Percentiles rank a stretch among this genome's conserved stretches.
phyloP scores from a whole-genome alignment of 2,329 filamentous ascomycete genomes.

The Drechslerella stenobrocha region DNA sequence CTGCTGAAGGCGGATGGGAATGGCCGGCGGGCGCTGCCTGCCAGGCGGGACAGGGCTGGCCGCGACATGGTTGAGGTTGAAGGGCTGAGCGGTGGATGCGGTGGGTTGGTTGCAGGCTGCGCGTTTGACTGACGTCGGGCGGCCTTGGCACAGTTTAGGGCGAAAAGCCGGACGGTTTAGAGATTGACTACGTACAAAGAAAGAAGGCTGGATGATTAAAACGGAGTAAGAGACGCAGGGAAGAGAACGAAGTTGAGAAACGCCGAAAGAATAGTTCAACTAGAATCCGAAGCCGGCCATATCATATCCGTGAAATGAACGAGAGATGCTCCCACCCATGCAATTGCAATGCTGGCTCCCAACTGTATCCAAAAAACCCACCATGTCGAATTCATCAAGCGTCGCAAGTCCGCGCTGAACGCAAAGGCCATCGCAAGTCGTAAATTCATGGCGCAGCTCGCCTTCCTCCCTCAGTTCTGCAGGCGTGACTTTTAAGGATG shows the following conservation, averaged over 20 bases:
- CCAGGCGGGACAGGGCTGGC: constrained; percentile 34
- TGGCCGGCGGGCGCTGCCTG: constrained; percentile 20
- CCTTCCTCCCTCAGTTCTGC: constrained; percentile 7
- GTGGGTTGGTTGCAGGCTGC: too few relatives aligned
- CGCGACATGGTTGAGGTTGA: constrained; percentile 20
- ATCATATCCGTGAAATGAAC: not conserved
- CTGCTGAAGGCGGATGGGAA: constrained; percentile 7
- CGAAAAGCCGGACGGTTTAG: too few relatives aligned
- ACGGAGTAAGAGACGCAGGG: not conserved
- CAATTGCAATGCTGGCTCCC: constrained; percentile 28
- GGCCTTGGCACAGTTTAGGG: too few relatives aligned
- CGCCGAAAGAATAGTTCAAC: not conserved
- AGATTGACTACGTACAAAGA: not conserved
- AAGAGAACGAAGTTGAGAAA: not conserved
- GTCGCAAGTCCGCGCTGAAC: constrained; percentile 2
- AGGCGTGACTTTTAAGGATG: constrained; percentile 34
- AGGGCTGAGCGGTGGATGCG: too few relatives aligned
- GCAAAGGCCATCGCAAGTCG: constrained; percentile 11
- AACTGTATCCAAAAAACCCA: constrained; percentile 13
- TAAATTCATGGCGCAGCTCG: constrained; percentile 1
- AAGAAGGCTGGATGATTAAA: not conserved
- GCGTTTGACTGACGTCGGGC: constrained; percentile 17
- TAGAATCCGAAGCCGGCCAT: not conserved
- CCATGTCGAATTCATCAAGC: constrained; percentile 2
- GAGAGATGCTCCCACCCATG: constrained; percentile 19